Conservation (phyloP, 495 filamentous ascomycete genomes). For the Xylaria bambusicola region DNA sequence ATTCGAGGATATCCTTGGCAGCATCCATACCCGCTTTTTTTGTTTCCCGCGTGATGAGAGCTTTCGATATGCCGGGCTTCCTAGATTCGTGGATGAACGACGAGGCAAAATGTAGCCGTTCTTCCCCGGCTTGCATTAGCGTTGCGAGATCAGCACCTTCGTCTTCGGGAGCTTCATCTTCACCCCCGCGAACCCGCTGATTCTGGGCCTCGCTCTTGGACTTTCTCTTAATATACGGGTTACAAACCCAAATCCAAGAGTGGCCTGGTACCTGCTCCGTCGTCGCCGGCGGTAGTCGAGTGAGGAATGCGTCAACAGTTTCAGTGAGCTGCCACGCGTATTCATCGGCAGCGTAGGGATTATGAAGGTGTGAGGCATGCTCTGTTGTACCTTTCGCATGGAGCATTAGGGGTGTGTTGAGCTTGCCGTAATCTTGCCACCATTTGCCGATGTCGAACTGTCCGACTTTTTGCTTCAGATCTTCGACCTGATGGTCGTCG, state of each 20-base stretch:
- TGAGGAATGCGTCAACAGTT: constrained; percentile 60
- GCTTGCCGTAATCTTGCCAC: constrained; percentile 40
- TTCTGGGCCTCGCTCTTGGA: constrained; percentile 23
- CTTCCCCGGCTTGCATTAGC: constrained; percentile 37
- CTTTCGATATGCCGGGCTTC: constrained; percentile 31
- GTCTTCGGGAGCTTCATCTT: constrained; percentile 39
- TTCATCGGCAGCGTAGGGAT: constrained; percentile 44
- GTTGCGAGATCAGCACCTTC: constrained; percentile 25
- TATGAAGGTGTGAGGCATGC: constrained; percentile 34
- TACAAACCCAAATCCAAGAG: constrained; percentile 69
- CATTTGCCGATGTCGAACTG: constrained; percentile 50
- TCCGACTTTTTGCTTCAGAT: constrained; percentile 35
- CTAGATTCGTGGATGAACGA: constrained; percentile 33
- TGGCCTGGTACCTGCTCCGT: constrained; percentile 42
- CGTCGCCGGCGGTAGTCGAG: constrained; percentile 64
- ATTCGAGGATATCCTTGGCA: constrained; percentile 53
- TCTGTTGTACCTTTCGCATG: constrained; percentile 21
- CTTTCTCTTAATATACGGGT: constrained; percentile 47
- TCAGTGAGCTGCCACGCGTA: constrained; percentile 59
- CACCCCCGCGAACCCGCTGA: constrained; percentile 45
- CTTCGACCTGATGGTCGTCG: constrained; percentile 48
- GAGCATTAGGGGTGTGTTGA: constrained; percentile 27
- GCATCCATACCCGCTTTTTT: constrained; percentile 52
- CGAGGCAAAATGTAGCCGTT: constrained; percentile 37
- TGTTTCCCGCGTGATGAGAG: constrained; percentile 50